These are phyloP conservation scores for Kwoniella sp. DNA, from an alignment of 768 basidiomycete genomes.

Conservation along the genomic window DNA sequence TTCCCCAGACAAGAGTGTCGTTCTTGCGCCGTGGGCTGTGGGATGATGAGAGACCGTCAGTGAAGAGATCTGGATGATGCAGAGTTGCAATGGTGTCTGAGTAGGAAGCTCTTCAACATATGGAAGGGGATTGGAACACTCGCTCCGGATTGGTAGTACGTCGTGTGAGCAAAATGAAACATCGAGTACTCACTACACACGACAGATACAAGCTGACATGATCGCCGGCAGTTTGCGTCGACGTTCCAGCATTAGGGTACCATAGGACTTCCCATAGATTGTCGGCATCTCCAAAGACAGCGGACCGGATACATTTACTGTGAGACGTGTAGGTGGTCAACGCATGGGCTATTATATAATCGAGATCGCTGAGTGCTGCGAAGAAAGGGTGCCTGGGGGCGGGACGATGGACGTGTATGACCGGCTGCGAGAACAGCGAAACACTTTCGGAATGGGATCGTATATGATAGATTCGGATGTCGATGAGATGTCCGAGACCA, in stretches of 20 bases:
- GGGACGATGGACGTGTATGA: neutral
- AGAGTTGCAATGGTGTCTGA: too few relatives aligned
- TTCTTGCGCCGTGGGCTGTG: conserved; percentile 78
- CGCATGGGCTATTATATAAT: neutral
- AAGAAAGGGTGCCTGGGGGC: neutral
- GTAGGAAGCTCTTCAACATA: too few relatives aligned
- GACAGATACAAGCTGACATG: conserved; percentile 78
- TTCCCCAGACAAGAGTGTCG: conserved; percentile 68
- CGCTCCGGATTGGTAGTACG: too few relatives aligned
- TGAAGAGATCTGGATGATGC: too few relatives aligned
- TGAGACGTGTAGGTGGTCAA: conserved; percentile 47
- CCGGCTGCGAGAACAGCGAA: too few relatives aligned
- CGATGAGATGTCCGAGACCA: neutral
- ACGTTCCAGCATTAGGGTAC: conserved; percentile 76
- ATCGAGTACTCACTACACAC: conserved; percentile 76
- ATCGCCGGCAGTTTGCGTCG: conserved; percentile 58
- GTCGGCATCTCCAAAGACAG: conserved; percentile 57
- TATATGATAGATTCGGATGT: neutral
- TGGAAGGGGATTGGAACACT: too few relatives aligned
- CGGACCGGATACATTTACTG: conserved; percentile 74
- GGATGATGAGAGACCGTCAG: neutral
- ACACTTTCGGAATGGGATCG: too few relatives aligned
- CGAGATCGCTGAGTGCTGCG: neutral
- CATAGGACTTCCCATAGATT: conserved; percentile 68
- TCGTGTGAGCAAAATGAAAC: too few relatives aligned